A percentile compares a stretch with the other conserved stretches of the same genome.
phyloP scores from a whole-genome alignment of 495 filamentous ascomycete species.

The Pseudotulostoma volvatum region DNA sequence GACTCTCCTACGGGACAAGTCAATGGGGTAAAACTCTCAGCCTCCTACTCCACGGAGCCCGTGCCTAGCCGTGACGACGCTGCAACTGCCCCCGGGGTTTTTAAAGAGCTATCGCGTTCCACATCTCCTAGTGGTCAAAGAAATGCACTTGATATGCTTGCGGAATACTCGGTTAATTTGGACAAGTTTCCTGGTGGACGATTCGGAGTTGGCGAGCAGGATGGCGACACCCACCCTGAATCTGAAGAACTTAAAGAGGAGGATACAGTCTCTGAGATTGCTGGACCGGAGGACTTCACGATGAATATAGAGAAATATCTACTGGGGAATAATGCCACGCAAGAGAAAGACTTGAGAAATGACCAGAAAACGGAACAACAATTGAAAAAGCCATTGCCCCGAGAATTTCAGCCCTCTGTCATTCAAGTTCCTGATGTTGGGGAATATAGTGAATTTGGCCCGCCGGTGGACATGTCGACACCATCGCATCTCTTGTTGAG shows the following conservation, averaged over 20 bases:
- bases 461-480: constrained; percentile 32
- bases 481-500: constrained; percentile 29
- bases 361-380: constrained; percentile 7
- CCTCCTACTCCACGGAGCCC: too few species aligned
- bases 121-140: too few species aligned
- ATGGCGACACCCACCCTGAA: constrained; percentile 13
- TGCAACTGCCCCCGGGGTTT: too few species aligned
- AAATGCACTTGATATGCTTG: too few species aligned
- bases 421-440: constrained; percentile 4
- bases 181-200: constrained; percentile 27
- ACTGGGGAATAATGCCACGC: constrained; percentile 19
- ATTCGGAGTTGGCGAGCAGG: constrained; percentile 13
- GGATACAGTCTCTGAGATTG: constrained; percentile 27
- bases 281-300: constrained; percentile 37
- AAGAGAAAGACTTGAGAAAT: constrained; percentile 10
- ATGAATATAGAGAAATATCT: constrained; percentile 34
- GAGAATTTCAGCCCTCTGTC: constrained; percentile 1
- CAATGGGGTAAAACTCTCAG: too few species aligned
- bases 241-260: constrained; percentile 16
- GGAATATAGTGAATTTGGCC: constrained; percentile 31
- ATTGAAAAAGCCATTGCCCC: constrained; percentile 1
- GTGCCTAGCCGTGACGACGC: too few species aligned
- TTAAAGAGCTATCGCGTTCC: too few species aligned
- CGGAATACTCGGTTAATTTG: constrained; percentile 32
- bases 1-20: too few species aligned